These are phyloP conservation scores for Cenchrus fungigraminus DNA, from an alignment of 176 grass and related monocot species.

Conservation along the genomic window DNA sequence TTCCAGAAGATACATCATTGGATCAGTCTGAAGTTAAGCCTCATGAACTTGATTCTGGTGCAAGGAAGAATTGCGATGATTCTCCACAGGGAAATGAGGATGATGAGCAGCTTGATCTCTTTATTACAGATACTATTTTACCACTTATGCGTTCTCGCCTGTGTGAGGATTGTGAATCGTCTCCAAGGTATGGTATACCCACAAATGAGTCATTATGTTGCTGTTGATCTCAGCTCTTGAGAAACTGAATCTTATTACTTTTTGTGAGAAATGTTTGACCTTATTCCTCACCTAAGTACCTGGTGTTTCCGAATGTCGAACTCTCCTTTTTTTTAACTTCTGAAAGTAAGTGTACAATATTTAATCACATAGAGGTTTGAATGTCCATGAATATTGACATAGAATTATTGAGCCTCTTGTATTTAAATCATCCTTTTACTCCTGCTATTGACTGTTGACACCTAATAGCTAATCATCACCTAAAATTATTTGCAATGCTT, in stretches of 20 bases:
- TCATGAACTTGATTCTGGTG: constrained; percentile 21
- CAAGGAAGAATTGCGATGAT: constrained; percentile 32
- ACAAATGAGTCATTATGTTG: neutral
- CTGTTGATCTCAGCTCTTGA: neutral
- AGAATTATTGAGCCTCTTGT: neutral
- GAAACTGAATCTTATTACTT: neutral
- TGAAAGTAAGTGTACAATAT: neutral
- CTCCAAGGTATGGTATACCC: constrained; percentile 68
- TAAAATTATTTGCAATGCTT: constrained; percentile 21
- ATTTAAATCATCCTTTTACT: constrained; percentile 20
- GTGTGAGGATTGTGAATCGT: constrained; percentile 77
- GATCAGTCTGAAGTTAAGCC: constrained; percentile 40
- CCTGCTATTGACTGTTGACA: constrained; percentile 9
- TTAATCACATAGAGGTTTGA: constrained; percentile 2
- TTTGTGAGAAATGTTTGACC: constrained; percentile 7
- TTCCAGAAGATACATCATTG: constrained; percentile 35
- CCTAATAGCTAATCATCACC: neutral
- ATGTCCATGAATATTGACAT: constrained; percentile 1
- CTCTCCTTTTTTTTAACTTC: neutral
- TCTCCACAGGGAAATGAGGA: constrained; percentile 41
- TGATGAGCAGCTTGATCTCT: constrained; percentile 57
- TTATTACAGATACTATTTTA: constrained; percentile 61
- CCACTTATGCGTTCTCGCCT: constrained; percentile 70
- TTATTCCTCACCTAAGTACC: constrained; percentile 10
- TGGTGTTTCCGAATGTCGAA: neutral